Percentiles rank a stretch among this genome's conserved stretches.
Evolutionary conservation across 73 alveolate species (phyloP).

Genomic region (Blepharisma stoltei): DNA sequence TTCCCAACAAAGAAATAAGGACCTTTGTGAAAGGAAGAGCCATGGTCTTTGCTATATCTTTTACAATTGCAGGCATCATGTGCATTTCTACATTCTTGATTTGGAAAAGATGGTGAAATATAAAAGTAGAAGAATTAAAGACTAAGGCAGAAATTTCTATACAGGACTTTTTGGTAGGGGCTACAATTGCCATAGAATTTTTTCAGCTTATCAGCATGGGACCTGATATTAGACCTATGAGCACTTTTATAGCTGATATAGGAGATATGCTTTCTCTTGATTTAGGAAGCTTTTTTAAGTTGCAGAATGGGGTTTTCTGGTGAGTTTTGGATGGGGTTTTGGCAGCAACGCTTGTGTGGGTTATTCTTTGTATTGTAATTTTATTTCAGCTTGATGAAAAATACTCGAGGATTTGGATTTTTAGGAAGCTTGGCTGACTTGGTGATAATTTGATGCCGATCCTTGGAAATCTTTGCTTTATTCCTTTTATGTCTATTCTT

Average conservation of each 20-base stretch:
- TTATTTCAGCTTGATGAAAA: neutral
- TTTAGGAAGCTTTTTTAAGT: neutral
- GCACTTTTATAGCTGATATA: neutral
- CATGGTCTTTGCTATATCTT: neutral
- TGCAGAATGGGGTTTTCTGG: neutral
- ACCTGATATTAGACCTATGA: constrained; percentile 5
- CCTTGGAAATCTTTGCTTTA: constrained; percentile 16
- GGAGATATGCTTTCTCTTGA: constrained; percentile 2
- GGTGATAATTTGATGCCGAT: constrained; percentile 1
- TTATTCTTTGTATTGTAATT: neutral
- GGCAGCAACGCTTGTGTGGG: neutral
- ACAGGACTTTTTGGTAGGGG: constrained; percentile 6
- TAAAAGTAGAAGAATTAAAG: neutral
- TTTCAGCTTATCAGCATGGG: constrained; percentile 29
- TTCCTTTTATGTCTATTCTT: constrained; percentile 22
- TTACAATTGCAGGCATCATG: neutral
- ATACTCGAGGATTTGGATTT: neutral
- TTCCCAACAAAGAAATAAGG: neutral
- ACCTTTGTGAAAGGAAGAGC: neutral
- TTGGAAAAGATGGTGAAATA: constrained; percentile 1
- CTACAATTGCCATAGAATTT: constrained; percentile 27
- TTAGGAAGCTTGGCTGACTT: neutral
- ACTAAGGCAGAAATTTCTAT: neutral
- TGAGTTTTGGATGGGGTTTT: neutral
- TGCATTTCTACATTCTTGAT: neutral